phyloP scores from a whole-genome alignment of 169 alveolate species.

The Plasmodium gonderi region DNA sequence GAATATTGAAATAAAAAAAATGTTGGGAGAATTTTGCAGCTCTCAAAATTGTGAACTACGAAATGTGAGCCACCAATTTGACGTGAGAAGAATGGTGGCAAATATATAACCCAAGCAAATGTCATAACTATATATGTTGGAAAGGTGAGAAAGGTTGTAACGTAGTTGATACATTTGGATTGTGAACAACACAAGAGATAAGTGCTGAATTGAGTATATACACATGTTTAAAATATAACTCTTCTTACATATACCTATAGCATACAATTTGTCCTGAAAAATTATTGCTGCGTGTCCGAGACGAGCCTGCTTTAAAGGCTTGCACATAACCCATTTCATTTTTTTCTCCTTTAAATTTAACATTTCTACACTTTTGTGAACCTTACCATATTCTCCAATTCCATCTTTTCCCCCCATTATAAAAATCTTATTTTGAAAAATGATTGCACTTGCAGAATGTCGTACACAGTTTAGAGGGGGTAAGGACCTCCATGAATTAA shows the following conservation, averaged over 20 bases:
- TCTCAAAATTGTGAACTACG: too few species aligned
- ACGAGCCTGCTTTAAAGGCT: constrained; percentile 68
- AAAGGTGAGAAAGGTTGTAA: neutral
- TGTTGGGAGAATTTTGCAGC: neutral
- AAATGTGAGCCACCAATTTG: neutral
- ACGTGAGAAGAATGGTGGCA: neutral
- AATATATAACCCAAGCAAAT: too few species aligned
- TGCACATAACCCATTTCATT: constrained; percentile 61
- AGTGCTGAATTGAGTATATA: too few species aligned
- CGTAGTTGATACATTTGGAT: too few species aligned
- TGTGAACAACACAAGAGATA: too few species aligned
- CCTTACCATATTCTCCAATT: constrained; percentile 64
- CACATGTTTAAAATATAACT: neutral
- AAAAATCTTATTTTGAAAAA: constrained; percentile 39
- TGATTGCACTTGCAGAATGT: constrained; percentile 71
- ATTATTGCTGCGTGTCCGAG: constrained; percentile 45
- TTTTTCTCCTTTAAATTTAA: constrained; percentile 69
- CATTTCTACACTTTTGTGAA: constrained; percentile 73
- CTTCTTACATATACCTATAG: constrained; percentile 32
- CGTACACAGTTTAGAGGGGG: constrained; percentile 71
- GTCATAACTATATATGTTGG: neutral
- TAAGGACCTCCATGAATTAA: constrained; percentile 61
- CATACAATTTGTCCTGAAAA: constrained; percentile 56
- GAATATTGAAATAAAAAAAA: neutral
- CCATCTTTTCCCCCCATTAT: constrained; percentile 75